phyloP scores from a whole-genome alignment of 1,139 yeast species.

The Lodderomyces theae region DNA sequence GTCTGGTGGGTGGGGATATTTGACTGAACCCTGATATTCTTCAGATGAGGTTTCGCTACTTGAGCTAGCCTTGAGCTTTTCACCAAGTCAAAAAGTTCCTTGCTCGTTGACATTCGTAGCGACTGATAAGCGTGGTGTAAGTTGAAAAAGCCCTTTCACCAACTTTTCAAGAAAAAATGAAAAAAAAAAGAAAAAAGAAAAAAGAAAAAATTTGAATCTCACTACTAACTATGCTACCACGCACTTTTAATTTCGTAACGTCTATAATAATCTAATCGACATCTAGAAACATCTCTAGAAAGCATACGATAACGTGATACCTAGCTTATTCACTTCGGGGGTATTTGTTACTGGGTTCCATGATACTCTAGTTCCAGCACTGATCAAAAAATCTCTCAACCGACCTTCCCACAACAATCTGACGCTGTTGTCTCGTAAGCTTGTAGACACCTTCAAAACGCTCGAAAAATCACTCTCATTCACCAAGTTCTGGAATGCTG shows the following conservation, averaged over 20 bases:
- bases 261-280: neutral
- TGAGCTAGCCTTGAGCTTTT: conserved; percentile 46
- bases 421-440: conserved; percentile 59
- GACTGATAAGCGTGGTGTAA: too few species aligned
- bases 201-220: too few species aligned
- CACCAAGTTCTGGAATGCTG: conserved; percentile 53
- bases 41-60: conserved; percentile 44
- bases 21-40: conserved; percentile 30
- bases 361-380: conserved; percentile 64
- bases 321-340: conserved; percentile 40
- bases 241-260: neutral
- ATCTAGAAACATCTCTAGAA: conserved; percentile 6
- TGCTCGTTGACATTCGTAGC: conserved; percentile 7
- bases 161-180: too few species aligned
- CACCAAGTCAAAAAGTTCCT: conserved; percentile 32
- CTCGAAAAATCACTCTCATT: conserved; percentile 59
- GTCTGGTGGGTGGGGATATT: conserved; percentile 45
- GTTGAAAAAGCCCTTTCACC: too few species aligned
- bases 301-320: conserved; percentile 43
- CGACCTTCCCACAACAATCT: conserved; percentile 87
- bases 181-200: too few species aligned
- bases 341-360: conserved; percentile 27
- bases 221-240: too few species aligned
- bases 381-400: conserved; percentile 71
- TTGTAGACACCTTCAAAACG: conserved; percentile 73